Evolutionary conservation across 768 basidiomycete species (phyloP), one percentile per base, ranked within the genome.

Genomic region (Termitomyces sp.): DNA sequence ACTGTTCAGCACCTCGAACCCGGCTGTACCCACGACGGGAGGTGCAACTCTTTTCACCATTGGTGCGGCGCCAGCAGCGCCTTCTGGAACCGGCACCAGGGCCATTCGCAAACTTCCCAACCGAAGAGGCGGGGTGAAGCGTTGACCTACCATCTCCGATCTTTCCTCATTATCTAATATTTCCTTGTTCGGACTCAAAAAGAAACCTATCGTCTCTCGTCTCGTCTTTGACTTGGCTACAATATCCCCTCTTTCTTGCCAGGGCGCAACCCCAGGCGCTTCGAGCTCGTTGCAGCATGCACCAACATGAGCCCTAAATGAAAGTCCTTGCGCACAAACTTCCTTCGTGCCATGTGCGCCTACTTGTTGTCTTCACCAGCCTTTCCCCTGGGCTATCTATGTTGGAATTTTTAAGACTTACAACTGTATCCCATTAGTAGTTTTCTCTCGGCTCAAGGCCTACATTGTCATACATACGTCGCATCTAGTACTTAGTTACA

Each of bases 41-140:
- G 73, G 69, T 19, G 72, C 72, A 8, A 68, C 70, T 7, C 57
- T 85, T 35, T 85, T 85, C 62, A 85, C 83, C 12, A 84, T 85
- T 51, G 84, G 84, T 30, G 73, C 84, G 45, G 76, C 79, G 2
- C 78, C 84, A 17, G 60, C 76, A 24, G 68, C 74, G 4, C 40
- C 70, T 4, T 58, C 60, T 53, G 65, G 64, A 49, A 66, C 61
- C 37, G 74, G 71, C 51, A 64, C 60, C 19, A 73, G 80, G 44
- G 72, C 73, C 47, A 77, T 84, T 45, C 82, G 81, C 69, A 82
- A 79, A 53, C 72, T 85, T 45, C 83, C 83, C 44, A 80, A 70
- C 45, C 76, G 78, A 34, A 70, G 76, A 63, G 66, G 62, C 41
- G 70, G 68, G 37, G 68, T 59, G 21, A 76, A 75, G 64, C 77